These are phyloP conservation scores for Funneliformis mosseae DNA, from an alignment of 192 early-diverging fungal genomes.

Conservation along the genomic window DNA sequence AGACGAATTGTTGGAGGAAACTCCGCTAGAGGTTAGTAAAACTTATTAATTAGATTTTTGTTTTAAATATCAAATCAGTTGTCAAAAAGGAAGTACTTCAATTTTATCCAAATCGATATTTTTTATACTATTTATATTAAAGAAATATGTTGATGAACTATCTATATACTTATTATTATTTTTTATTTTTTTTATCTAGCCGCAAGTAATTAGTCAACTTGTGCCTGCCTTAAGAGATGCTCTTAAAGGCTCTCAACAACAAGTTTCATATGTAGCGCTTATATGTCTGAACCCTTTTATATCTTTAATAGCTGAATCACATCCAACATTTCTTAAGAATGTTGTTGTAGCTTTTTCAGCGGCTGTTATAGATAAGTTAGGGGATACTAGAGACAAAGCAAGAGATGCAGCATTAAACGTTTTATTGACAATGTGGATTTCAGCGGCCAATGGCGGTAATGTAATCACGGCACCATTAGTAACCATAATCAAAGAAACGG, in stretches of 20 bases:
- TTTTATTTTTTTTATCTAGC: conserved; percentile 2
- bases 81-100: neutral
- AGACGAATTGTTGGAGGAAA: conserved; percentile 9
- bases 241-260: conserved; percentile 7
- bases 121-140: neutral
- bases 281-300: neutral
- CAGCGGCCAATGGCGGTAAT: neutral
- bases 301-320: conserved; percentile 5
- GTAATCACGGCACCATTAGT: neutral
- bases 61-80: neutral
- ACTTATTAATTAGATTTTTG: neutral
- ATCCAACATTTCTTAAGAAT: conserved; percentile 9
- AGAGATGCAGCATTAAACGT: conserved; percentile 13
- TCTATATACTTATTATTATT: neutral
- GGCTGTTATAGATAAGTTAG: conserved; percentile 24
- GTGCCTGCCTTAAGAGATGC: conserved; percentile 7
- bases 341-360: neutral
- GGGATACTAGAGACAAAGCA: conserved; percentile 23
- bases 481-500: conserved; percentile 20
- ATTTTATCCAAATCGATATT: neutral
- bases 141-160: neutral
- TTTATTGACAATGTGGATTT: conserved; percentile 7
- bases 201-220: conserved; percentile 26
- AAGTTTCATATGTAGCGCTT: conserved; percentile 15
- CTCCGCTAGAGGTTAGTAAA: conserved; percentile 21